Base-by-base conservation (phyloP, 129 eudicot species). In the Arctium minus region DNA sequence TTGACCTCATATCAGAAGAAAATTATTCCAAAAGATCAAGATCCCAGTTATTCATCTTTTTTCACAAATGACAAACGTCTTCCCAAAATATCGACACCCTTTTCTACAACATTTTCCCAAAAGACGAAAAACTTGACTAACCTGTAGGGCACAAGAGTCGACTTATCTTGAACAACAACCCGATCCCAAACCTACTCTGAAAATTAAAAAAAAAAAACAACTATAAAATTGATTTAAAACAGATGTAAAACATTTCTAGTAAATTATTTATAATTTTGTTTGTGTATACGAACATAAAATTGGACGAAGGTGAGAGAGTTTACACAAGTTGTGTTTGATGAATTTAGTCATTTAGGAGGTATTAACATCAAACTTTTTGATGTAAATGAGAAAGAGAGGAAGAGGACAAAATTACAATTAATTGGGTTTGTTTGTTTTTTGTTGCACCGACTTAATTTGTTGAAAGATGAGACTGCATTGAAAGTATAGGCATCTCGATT, bases 251-350 rank as follows among this genome's bases (percentile, higher is more conserved):
- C 15, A 77, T 50, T 77, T 75, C n/a, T 5, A 46, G 22, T 35
- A 60, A 70, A 17, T 60, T 77, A 18, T 37, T 67, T 67, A 27
- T 8, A 65, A 1, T 15, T 0, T 8, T 44, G 0, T 17, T 8
- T 44, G 4, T 60, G 50, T 38, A 18, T 3, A 79, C 30, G 39
- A 31, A 69, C 13, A 11, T 27, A 8, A 67, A 69, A 78, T 5
- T 4, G 31, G 60, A 36, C 18, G 74, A 39, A 65, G 12, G 18
- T 8, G 31, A 27, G 31, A 39, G 42, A 79, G 10, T 74, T 42
- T 42, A 42, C 77, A 69, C 81, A 76, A 69, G 31, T 72, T 76
- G 15, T 35, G 32, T 38, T 56, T 56, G 70, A 27, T 76, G 77
- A 53, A 65, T 6, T 56, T 12, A 48, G 29, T 46, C 6, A 17